Percentiles rank a stretch among this genome's conserved stretches.
These are phyloP conservation scores for Phytophthora macrochlamydospora DNA, from an alignment of 352 stramenopile genomes.

Conservation along the genomic window DNA sequence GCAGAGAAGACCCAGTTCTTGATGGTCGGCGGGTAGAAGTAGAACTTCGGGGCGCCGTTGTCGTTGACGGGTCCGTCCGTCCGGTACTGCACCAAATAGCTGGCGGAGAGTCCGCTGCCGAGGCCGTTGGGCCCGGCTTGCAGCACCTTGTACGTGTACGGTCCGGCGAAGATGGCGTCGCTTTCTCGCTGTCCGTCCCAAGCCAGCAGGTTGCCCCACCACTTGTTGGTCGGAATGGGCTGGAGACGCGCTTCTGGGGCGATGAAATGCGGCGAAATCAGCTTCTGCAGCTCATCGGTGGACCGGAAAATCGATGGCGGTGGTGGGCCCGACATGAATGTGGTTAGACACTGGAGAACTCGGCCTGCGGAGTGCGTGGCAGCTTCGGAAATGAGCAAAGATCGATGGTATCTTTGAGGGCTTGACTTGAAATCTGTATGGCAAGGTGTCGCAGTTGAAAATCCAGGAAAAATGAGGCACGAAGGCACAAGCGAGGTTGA, in stretches of 20 bases:
- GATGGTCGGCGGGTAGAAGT: slow-evolving; percentile 76
- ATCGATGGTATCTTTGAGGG: slow-evolving; percentile 7
- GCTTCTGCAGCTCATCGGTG: slow-evolving; percentile 51
- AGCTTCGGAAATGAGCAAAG: slow-evolving; percentile 21
- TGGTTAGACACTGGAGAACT: neutral
- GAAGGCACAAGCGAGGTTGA: neutral
- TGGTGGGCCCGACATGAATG: slow-evolving; percentile 11
- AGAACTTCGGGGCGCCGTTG: slow-evolving; percentile 84
- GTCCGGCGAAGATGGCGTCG: slow-evolving; percentile 73
- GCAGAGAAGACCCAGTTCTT: slow-evolving; percentile 81
- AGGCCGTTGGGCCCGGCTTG: slow-evolving; percentile 34
- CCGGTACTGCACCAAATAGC: slow-evolving; percentile 79
- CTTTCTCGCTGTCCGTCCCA: slow-evolving; percentile 62
- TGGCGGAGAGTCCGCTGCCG: slow-evolving; percentile 58
- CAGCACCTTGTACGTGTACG: slow-evolving; percentile 73
- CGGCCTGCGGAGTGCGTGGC: slow-evolving; percentile 15
- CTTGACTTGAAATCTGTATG: slow-evolving; percentile 6
- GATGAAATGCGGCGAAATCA: slow-evolving; percentile 61
- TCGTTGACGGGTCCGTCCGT: slow-evolving; percentile 71
- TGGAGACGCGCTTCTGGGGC: slow-evolving; percentile 21
- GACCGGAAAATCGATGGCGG: slow-evolving; percentile 48
- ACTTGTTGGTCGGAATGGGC: slow-evolving; percentile 80
- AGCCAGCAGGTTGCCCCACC: slow-evolving; percentile 86
- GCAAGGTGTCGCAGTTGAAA: slow-evolving; percentile 12
- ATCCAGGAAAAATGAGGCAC: slow-evolving; percentile 9